Base-by-base conservation (phyloP, 805 yeast genomes). In the Nakazawaea ishiwadae region DNA sequence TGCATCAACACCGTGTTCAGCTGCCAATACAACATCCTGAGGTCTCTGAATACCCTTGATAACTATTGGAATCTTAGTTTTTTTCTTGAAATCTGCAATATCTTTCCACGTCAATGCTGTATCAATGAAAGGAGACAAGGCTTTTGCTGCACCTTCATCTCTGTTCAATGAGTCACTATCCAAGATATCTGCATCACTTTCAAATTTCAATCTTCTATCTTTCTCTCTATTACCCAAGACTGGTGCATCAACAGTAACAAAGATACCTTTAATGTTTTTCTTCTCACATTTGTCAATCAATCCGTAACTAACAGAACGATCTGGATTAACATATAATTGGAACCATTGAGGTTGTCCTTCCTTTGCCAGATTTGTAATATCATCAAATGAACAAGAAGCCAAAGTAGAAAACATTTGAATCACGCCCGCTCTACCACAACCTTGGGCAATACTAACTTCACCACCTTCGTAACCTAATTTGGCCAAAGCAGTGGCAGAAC, bases 401-500 rank as follows among this genome's bases (percentile, higher is more conserved):
- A 63, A 56, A n/a, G 70, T 66, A 2, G 73, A 69, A 34, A 69
- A 65, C 75, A 69, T 69, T 49, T 69, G 75, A 33, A 67, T 63
- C 19, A 66, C 35, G 4, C 44, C 77, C 44, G 84, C 84, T 44
- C 73, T 69, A 32, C 79, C 88, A 19, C 95, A 84, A 15, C 89
- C 88, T 55, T 81, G 69, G 1, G 97, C 88, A 48, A 91, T 73
- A 14, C 83, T 87, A 44, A 78, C 77, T 62, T 91, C 98, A 43
- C 98, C 98, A 31, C 87, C 96, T 3, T 88, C 88, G 54, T 90
- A 91, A 4, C 97, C 98, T 49, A 91, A 72, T 55, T 81, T 84
- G 30, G 95, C 96, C 46, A 89, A 68, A 0, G 98, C 98, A 5
- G 98, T 87, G 2, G 98, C 98, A 31, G 91, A 74, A 40, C 84